Evolutionary conservation across 2,329 filamentous ascomycete species (phyloP), one percentile per base, ranked within the genome.

Genomic region (Huntiella savannae): DNA sequence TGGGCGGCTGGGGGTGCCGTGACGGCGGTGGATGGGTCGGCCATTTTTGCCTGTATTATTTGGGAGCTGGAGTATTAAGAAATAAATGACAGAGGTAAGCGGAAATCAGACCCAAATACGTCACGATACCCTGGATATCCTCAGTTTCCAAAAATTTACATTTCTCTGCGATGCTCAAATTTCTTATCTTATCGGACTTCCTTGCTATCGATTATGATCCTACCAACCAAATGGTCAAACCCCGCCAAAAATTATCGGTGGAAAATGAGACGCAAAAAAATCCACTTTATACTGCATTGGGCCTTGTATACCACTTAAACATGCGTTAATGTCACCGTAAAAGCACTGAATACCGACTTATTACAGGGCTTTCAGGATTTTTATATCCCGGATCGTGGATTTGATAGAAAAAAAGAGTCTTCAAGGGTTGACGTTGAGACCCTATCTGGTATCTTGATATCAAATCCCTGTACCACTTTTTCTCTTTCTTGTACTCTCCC

Each of bases 141-240:
- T 13, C 13, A 46, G 34, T 36, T 46, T 40, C 44, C 36, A 46
- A 46, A 38, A 40, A 40, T 38, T 40, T 35, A 33, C 16, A 46
- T n/a, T 13, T n/a, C 19, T 38, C 44, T 46, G 15, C 40, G 11
- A 34, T 12, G 13, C 36, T 40, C 13, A 16, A 16, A 34, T 34
- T 16, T 16, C 40, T 43, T 34, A 43, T 43, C 40, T 43, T 43
- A 43, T 43, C 5, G 22, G 16, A 43, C 37, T 48, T 43, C 48
- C 22, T 28, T 28, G 22, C 50, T 52, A 52, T 52, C 50, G 45
- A 46, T 43, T 28, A 37, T 13, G 5, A 37, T 51, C 22, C 22
- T 36, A 49, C 56, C 55, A 58, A 54, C 54, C 52, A 57, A 57
- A 57, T 57, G 54, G 54, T 42, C 19, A n/a, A 43, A 45, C 49